A percentile compares a stretch with the other conserved stretches of the same genome.
phyloP scores from a whole-genome alignment of 1,284 basidiomycete genomes.

The Cystobasidium pallidum region DNA sequence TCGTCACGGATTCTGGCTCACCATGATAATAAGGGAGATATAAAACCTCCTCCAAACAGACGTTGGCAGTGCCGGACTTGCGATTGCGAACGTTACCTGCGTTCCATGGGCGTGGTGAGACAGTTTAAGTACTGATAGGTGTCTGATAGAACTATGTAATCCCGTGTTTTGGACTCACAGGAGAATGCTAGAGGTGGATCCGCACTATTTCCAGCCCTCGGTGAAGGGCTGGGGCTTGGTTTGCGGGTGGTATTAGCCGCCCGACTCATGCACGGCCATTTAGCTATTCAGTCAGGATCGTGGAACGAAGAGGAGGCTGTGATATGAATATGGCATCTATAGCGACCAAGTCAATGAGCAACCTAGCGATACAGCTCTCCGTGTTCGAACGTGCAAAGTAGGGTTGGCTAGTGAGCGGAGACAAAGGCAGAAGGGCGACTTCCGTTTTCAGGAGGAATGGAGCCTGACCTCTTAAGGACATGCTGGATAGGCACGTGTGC shows the following conservation, averaged over 20 bases:
- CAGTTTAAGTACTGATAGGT: background rate
- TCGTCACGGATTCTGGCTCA: background rate
- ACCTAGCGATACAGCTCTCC: too few relatives aligned
- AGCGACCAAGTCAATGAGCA: too few relatives aligned
- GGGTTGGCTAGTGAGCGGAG: background rate
- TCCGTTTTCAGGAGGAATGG: background rate
- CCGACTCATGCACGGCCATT: slow-evolving; percentile 14
- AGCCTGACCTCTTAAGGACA: background rate
- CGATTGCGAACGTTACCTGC: background rate
- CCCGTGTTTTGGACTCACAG: background rate
- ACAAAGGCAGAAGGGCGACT: background rate
- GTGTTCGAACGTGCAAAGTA: background rate
- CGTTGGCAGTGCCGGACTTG: slow-evolving; percentile 14
- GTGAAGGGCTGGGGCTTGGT: background rate
- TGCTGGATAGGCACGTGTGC: background rate
- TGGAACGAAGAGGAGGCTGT: too few relatives aligned
- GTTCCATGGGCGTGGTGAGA: background rate
- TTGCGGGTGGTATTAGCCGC: slow-evolving; percentile 2
- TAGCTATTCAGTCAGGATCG: background rate
- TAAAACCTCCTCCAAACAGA: slow-evolving; percentile 5
- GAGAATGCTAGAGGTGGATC: too few relatives aligned
- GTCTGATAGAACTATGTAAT: background rate
- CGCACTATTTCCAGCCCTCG: background rate
- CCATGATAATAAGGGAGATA: slow-evolving; percentile 18
- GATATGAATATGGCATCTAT: too few relatives aligned